Percentiles rank a stretch among this genome's conserved stretches.
These are phyloP conservation scores for Helianthus tuberosus DNA, from an alignment of 129 eudicot species.

Conservation along the genomic window DNA sequence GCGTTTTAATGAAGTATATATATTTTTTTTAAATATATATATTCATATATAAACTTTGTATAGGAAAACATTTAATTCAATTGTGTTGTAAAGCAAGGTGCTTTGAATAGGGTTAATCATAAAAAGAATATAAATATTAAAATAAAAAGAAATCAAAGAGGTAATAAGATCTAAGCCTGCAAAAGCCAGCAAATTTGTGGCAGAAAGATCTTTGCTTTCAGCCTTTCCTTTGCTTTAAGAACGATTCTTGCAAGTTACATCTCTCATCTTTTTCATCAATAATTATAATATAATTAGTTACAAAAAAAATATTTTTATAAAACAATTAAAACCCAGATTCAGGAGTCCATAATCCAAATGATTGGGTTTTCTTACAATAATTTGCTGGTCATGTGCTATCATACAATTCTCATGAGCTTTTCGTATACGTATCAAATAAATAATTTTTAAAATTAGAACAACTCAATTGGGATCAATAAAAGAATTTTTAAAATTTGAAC, in stretches of 20 bases:
- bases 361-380: conserved; percentile 33
- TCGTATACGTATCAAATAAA: conserved; percentile 2
- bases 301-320: not conserved
- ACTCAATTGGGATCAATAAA: too few species aligned
- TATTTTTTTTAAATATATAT: too few species aligned
- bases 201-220: conserved; percentile 39
- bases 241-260: conserved; percentile 46
- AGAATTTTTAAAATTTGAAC: too few species aligned
- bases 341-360: conserved; percentile 24
- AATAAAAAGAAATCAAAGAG: conserved; percentile 5
- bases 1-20: too few species aligned
- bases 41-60: too few species aligned
- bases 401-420: not conserved
- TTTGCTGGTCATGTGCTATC: conserved; percentile 20
- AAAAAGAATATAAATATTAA: not conserved
- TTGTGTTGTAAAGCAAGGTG: conserved; percentile 17
- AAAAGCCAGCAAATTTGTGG: conserved; percentile 40
- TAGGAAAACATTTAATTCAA: too few species aligned
- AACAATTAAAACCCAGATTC: conserved; percentile 26
- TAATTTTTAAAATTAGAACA: not conserved
- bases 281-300: conserved; percentile 1
- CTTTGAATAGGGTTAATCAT: not conserved
- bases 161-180: conserved; percentile 35
- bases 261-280: conserved; percentile 24
- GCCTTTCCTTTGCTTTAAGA: conserved; percentile 36